Percentiles rank a stretch among this genome's conserved stretches.
Evolutionary conservation across 2,329 filamentous ascomycete genomes (phyloP).

Genomic region (Diplodia scrobiculata): DNA sequence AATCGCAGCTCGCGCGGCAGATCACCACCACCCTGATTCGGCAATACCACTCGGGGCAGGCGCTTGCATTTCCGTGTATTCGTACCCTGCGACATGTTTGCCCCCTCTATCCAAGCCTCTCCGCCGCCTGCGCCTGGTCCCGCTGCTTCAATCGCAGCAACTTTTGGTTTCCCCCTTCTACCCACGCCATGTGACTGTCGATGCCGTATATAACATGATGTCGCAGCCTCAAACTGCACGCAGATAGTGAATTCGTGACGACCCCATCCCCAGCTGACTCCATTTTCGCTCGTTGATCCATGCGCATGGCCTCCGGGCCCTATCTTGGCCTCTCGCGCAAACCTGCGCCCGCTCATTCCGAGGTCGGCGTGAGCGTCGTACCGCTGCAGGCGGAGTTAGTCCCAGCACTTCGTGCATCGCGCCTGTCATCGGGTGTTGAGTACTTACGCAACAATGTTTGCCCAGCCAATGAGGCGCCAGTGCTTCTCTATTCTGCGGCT

Average conservation of each 20-base stretch:
- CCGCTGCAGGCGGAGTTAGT: constrained; percentile 36
- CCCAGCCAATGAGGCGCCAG: constrained; percentile 66
- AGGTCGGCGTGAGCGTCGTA: constrained; percentile 43
- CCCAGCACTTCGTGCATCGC: constrained; percentile 22
- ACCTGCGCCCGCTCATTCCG: constrained; percentile 31
- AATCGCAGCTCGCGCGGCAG: neutral
- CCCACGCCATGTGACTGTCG: constrained; percentile 1
- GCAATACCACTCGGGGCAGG: constrained; percentile 10
- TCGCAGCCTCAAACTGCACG: neutral
- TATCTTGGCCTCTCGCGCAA: neutral
- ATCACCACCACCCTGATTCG: constrained; percentile 10
- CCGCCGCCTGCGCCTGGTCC: constrained; percentile 2
- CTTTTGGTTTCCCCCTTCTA: constrained; percentile 18
- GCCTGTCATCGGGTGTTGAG: constrained; percentile 14
- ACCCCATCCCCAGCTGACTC: neutral
- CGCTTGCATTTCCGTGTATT: constrained; percentile 24
- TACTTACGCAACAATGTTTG: constrained; percentile 48
- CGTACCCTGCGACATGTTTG: constrained; percentile 11
- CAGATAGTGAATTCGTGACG: constrained; percentile 3
- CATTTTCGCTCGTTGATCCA: neutral
- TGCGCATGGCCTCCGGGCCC: neutral
- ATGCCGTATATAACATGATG: constrained; percentile 9
- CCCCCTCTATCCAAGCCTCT: constrained; percentile 1
- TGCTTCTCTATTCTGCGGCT: constrained; percentile 98
- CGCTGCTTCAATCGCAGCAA: constrained; percentile 16